These are phyloP conservation scores for Plasmodium vivax DNA, from an alignment of 169 alveolate species.

Conservation along the genomic window DNA sequence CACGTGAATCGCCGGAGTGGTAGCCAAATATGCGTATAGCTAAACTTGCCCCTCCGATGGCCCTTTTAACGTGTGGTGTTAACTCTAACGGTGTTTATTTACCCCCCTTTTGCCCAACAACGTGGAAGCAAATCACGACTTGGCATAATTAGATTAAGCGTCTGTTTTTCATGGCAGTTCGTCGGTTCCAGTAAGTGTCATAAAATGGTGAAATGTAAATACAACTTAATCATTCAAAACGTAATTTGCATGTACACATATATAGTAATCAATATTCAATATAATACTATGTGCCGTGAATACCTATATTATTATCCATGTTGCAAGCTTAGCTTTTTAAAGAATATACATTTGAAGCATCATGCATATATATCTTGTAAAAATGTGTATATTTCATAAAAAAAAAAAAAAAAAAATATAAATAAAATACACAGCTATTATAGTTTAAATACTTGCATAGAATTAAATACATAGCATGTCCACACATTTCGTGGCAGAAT, in stretches of 20 bases:
- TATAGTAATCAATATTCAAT: neutral
- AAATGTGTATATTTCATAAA: neutral
- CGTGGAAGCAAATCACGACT: neutral
- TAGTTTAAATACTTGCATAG: neutral
- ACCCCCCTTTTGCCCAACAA: neutral
- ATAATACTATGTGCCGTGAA: neutral
- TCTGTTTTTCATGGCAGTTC: neutral
- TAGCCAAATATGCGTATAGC: neutral
- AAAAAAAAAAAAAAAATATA: neutral
- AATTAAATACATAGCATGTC: neutral
- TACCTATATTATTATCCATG: neutral
- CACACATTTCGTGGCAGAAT: neutral
- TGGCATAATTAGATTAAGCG: neutral
- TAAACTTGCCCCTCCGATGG: neutral
- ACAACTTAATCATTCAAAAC: neutral
- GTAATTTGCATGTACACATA: neutral
- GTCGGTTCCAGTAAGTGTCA: neutral
- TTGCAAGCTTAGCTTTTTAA: neutral
- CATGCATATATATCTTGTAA: neutral
- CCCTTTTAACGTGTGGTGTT: neutral
- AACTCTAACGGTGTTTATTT: neutral
- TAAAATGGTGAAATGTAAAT: neutral
- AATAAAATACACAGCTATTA: neutral
- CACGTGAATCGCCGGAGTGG: neutral
- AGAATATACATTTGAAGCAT: neutral